A percentile compares a stretch with the other conserved stretches of the same genome.
These are phyloP conservation scores for Crithidia thermophila DNA, from an alignment of 208 protist species.

Conservation along the genomic window DNA sequence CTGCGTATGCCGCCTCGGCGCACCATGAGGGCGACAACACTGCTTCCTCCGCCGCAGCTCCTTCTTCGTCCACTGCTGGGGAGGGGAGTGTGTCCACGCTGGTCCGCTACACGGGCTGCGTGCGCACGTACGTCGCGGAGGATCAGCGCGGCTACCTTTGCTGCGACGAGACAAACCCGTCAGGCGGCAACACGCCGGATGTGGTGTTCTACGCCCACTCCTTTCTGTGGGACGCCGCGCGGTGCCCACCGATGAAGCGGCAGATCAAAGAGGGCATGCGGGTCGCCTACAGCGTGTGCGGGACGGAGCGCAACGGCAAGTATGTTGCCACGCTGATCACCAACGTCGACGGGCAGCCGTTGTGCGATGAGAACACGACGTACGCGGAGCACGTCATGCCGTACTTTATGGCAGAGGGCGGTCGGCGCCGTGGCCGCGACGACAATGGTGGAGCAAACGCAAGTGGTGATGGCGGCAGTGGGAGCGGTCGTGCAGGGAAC, in stretches of 20 bases:
- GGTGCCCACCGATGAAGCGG: constrained; percentile 35
- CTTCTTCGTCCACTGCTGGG: not conserved
- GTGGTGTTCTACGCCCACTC: constrained; percentile 63
- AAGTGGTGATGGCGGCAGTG: not conserved
- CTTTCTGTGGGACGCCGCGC: constrained; percentile 61
- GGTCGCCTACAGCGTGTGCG: constrained; percentile 62
- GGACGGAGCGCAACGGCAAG: constrained; percentile 52
- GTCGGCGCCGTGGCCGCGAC: constrained; percentile 25
- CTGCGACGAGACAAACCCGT: constrained; percentile 42
- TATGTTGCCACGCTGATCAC: constrained; percentile 80
- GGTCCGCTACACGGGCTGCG: constrained; percentile 55
- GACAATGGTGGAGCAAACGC: constrained; percentile 11
- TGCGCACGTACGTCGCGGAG: constrained; percentile 68
- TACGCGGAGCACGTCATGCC: constrained; percentile 43
- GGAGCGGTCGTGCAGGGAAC: constrained; percentile 8
- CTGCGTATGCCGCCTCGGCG: not conserved
- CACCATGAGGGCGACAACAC: not conserved
- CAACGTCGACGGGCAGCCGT: constrained; percentile 42
- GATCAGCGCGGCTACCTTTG: constrained; percentile 73
- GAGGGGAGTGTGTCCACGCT: constrained; percentile 13
- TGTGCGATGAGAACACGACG: constrained; percentile 48
- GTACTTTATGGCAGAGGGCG: constrained; percentile 19
- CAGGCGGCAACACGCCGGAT: constrained; percentile 21
- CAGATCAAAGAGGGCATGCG: constrained; percentile 55
- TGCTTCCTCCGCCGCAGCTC: not conserved